phyloP scores from a whole-genome alignment of 164 flowering plant genomes.

The Vitis vinifera region DNA sequence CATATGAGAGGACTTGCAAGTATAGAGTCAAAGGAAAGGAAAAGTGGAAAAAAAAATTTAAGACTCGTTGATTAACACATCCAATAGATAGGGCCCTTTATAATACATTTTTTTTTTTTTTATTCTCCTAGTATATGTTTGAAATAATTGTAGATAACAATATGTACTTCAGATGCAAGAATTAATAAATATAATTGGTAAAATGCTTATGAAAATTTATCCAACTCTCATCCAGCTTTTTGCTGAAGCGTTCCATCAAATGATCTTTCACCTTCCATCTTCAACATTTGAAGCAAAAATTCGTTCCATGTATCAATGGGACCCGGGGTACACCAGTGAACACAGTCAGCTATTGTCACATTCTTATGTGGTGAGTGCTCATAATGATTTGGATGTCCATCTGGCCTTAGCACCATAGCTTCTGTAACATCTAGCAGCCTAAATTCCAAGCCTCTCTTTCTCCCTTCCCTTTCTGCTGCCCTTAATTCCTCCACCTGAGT shows the following conservation, averaged over 20 bases:
- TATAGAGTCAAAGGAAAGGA: too few relatives aligned
- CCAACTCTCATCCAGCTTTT: not conserved
- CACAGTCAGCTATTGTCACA: slow-evolving; percentile 39
- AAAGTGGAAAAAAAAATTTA: too few relatives aligned
- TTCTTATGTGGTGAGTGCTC: slow-evolving; percentile 29
- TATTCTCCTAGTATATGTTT: too few relatives aligned
- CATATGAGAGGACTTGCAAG: too few relatives aligned
- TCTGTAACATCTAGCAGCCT: slow-evolving; percentile 35
- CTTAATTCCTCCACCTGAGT: slow-evolving; percentile 43
- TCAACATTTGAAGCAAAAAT: slow-evolving; percentile 44
- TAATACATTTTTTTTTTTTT: too few relatives aligned
- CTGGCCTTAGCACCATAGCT: slow-evolving; percentile 52
- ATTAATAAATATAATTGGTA: too few relatives aligned
- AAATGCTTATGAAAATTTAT: too few relatives aligned
- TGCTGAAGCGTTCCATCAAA: not conserved
- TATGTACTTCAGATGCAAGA: too few relatives aligned
- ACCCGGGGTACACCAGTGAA: slow-evolving; percentile 65
- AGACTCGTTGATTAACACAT: too few relatives aligned
- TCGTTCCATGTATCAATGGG: slow-evolving; percentile 60
- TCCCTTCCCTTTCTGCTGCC: slow-evolving; percentile 32
- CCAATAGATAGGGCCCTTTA: too few relatives aligned
- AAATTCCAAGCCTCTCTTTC: slow-evolving; percentile 31
- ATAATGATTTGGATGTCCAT: slow-evolving; percentile 52
- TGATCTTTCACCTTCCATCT: slow-evolving; percentile 16
- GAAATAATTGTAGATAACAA: too few relatives aligned